These are phyloP conservation scores for Cryptococcus neoformans DNA, from an alignment of 1,284 basidiomycete species.

Conservation along the genomic window DNA sequence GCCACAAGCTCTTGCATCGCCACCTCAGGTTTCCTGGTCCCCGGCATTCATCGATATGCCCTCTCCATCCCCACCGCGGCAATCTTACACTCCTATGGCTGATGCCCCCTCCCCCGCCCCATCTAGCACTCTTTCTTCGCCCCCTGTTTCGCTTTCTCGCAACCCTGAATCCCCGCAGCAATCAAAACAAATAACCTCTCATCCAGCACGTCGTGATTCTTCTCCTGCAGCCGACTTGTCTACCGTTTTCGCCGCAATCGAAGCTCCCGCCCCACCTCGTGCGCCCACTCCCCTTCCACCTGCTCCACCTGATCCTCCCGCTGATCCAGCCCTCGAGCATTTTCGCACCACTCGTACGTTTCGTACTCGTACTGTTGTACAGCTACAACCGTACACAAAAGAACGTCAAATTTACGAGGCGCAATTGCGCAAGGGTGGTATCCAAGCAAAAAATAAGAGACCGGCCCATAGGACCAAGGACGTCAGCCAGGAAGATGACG, in stretches of 20 bases:
- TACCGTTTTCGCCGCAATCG: conserved; percentile 5
- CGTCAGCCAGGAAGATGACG: conserved; percentile 9
- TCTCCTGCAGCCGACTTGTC: conserved; percentile 7
- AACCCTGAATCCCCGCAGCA: too few species aligned
- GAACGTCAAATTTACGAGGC: conserved; percentile 44
- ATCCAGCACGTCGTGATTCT: neutral
- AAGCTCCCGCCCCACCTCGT: neutral
- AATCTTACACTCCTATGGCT: too few species aligned
- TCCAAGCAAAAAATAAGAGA: neutral
- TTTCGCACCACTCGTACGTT: conserved; percentile 46
- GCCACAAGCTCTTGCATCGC: too few species aligned
- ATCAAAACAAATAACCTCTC: neutral
- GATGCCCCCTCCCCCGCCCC: too few species aligned
- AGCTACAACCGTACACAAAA: conserved; percentile 48
- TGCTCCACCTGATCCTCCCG: conserved; percentile 6
- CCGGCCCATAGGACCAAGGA: too few species aligned
- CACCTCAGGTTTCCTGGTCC: too few species aligned
- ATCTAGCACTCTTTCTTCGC: too few species aligned
- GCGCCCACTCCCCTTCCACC: neutral
- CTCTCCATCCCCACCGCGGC: too few species aligned
- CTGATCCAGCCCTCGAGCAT: conserved; percentile 34
- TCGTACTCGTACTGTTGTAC: conserved; percentile 45
- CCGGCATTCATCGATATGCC: too few species aligned
- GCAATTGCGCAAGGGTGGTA: conserved; percentile 36
- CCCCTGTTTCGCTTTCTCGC: too few species aligned